These are phyloP conservation scores for Panellus pusillus DNA, from an alignment of 768 basidiomycete genomes.

Conservation along the genomic window DNA sequence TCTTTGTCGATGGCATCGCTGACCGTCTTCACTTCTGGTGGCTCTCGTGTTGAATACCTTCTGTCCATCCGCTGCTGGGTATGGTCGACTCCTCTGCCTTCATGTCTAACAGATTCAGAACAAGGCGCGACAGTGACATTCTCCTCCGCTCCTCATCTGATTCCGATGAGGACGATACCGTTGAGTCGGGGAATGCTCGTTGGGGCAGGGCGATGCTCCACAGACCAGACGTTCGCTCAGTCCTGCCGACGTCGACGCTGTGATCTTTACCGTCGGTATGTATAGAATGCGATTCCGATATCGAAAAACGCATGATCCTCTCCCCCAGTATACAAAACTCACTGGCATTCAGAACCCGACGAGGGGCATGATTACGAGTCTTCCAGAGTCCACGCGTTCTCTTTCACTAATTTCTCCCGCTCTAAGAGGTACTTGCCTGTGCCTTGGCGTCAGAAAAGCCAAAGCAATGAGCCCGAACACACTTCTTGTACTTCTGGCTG, in stretches of 20 bases:
- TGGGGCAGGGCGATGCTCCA: conserved; percentile 64
- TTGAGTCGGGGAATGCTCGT: conserved; percentile 51
- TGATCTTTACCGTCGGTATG: conserved; percentile 66
- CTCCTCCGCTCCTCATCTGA: conserved; percentile 52
- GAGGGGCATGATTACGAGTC: conserved; percentile 11
- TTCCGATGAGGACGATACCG: conserved; percentile 52
- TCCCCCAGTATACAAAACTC: too few relatives aligned
- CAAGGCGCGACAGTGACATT: conserved; percentile 63
- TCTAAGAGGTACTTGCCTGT: conserved; percentile 82
- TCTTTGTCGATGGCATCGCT: conserved; percentile 20
- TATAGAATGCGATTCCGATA: too few relatives aligned
- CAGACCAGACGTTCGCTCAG: conserved; percentile 49
- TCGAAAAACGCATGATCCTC: too few relatives aligned
- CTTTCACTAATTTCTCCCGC: conserved; percentile 76
- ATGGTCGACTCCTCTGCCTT: conserved; percentile 14
- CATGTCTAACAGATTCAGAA: conserved; percentile 32
- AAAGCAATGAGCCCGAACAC: background rate
- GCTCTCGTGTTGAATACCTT: conserved; percentile 55
- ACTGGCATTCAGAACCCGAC: too few relatives aligned
- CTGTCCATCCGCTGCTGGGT: conserved; percentile 50
- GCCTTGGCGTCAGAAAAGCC: background rate
- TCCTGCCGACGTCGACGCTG: conserved; percentile 48
- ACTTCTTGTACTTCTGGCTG: conserved; percentile 82
- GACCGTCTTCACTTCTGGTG: conserved; percentile 51
- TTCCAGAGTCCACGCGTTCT: conserved; percentile 76